Percentiles rank a stretch among this genome's conserved stretches.
phyloP scores from a whole-genome alignment of 2,329 filamentous ascomycete genomes.

The Pseudogymnoascus sp. region DNA sequence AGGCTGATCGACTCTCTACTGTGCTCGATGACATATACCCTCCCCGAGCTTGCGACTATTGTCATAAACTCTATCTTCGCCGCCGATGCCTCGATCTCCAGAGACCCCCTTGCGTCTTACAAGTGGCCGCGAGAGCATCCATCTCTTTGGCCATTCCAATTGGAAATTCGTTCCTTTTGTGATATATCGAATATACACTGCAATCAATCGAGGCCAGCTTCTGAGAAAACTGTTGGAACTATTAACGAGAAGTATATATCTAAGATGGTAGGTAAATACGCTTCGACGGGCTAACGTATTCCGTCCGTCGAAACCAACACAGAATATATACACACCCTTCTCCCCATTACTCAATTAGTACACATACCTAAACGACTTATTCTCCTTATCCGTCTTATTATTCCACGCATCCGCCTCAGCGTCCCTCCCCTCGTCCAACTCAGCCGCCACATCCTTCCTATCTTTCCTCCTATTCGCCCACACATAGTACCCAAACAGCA shows the following conservation, averaged over 20 bases:
- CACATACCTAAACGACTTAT: slow-evolving; percentile 47
- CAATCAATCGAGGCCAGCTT: no score
- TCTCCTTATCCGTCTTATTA: slow-evolving; percentile 48
- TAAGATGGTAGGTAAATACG: background rate
- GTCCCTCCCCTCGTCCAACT: slow-evolving; percentile 12
- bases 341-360: slow-evolving; percentile 26
- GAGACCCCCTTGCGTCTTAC: no score
- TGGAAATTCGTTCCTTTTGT: no score
- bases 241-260: background rate
- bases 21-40: no score
- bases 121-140: no score
- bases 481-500: slow-evolving; percentile 42
- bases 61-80: no score
- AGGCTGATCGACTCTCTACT: no score
- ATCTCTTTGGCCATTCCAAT: no score
- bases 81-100: no score
- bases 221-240: background rate
- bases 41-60: no score
- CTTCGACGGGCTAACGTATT: background rate
- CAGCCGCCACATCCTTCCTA: slow-evolving; percentile 33
- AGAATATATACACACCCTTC: background rate
- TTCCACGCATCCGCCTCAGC: slow-evolving; percentile 38
- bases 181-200: no score
- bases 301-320: background rate
- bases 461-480: slow-evolving; percentile 34